phyloP scores from a whole-genome alignment of 306 rosid genomes.

The Morella rubra region DNA sequence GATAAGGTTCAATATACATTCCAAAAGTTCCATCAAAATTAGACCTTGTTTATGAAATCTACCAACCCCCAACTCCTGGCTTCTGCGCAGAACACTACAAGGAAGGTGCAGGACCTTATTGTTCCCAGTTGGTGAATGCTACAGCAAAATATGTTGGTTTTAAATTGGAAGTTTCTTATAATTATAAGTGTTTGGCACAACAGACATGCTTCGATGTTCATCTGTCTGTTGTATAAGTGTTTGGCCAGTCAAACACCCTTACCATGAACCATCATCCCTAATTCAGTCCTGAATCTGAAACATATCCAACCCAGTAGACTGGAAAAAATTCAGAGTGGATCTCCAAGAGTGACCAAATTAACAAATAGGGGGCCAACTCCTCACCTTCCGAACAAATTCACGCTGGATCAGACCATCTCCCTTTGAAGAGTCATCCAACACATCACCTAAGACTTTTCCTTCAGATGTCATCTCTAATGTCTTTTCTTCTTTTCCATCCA shows the following conservation, averaged over 20 bases:
- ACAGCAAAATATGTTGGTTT: not conserved
- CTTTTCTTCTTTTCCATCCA: conserved; percentile 30
- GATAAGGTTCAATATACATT: conserved; percentile 29
- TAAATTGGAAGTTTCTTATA: not conserved
- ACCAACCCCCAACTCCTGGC: not conserved
- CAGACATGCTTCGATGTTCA: not conserved
- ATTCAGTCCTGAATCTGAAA: not conserved
- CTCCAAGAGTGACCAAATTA: not conserved
- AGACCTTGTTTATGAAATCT: not conserved
- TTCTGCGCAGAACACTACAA: not conserved
- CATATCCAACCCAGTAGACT: not conserved
- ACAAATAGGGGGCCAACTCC: conserved; percentile 12
- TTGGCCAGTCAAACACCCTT: not conserved
- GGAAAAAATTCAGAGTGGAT: not conserved
- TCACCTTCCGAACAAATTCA: conserved; percentile 64
- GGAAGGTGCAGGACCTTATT: not conserved
- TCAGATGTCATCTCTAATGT: conserved; percentile 33
- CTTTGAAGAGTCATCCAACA: conserved; percentile 32
- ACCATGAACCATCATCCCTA: not conserved
- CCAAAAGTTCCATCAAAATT: conserved; percentile 18
- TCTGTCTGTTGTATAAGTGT: not conserved
- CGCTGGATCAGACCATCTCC: conserved; percentile 41
- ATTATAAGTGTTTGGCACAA: not conserved
- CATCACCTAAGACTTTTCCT: conserved; percentile 33
- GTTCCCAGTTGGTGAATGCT: not conserved